These are phyloP conservation scores for Mucor lusitanicus DNA, from an alignment of 371 early-diverging fungal genomes.

Conservation along the genomic window DNA sequence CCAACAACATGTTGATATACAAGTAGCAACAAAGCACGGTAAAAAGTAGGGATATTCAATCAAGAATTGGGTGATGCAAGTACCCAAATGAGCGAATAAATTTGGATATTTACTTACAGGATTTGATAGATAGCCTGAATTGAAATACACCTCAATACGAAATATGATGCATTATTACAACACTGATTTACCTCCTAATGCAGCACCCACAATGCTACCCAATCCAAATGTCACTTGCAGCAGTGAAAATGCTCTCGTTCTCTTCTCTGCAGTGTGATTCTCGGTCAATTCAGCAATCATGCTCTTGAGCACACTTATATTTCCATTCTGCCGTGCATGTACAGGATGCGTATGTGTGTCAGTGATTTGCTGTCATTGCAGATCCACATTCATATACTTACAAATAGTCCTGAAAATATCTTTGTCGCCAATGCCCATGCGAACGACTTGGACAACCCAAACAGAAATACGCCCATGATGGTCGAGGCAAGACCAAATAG, in stretches of 20 bases:
- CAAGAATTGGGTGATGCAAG: conserved; percentile 52
- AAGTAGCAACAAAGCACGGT: conserved; percentile 76
- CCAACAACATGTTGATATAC: conserved; percentile 63
- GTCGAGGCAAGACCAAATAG: conserved; percentile 81
- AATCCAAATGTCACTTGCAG: conserved; percentile 60
- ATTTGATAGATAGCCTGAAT: conserved; percentile 65
- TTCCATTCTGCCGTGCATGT: conserved; percentile 52
- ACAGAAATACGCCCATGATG: conserved; percentile 60
- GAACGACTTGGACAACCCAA: conserved; percentile 74
- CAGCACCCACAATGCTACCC: conserved; percentile 68
- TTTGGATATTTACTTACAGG: conserved; percentile 71
- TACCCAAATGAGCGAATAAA: conserved; percentile 61
- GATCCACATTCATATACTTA: conserved; percentile 15
- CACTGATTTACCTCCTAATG: conserved; percentile 55
- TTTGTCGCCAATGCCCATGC: conserved; percentile 69
- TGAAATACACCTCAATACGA: neutral
- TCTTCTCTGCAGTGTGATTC: conserved; percentile 26
- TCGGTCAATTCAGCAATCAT: conserved; percentile 84
- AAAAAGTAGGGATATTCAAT: conserved; percentile 78
- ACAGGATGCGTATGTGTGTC: neutral
- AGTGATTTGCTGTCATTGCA: neutral
- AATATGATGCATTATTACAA: conserved; percentile 24
- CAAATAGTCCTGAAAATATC: conserved; percentile 70
- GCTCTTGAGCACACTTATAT: conserved; percentile 82
- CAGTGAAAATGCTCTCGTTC: conserved; percentile 55